These are phyloP conservation scores for Solanum peruvianum DNA, from an alignment of 257 asterid genomes.

Conservation along the genomic window DNA sequence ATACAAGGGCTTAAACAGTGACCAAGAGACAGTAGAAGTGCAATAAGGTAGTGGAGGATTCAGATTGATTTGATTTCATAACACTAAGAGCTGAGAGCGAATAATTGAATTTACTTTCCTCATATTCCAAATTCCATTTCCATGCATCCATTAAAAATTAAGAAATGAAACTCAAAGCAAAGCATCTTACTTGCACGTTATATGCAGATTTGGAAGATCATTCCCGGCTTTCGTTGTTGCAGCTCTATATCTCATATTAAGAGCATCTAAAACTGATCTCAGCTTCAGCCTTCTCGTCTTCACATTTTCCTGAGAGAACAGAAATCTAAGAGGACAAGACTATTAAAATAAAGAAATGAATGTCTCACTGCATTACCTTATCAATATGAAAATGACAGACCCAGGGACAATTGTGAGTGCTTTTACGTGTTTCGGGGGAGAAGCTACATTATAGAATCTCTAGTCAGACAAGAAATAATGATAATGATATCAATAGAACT, in stretches of 20 bases:
- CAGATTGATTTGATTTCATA: not conserved
- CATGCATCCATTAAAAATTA: not conserved
- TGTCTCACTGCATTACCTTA: conserved; percentile 43
- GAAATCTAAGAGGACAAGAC: conserved; percentile 4
- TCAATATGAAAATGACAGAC: conserved; percentile 61
- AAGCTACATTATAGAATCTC: conserved; percentile 21
- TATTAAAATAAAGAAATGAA: not conserved
- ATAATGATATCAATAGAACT: not conserved
- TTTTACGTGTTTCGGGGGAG: conserved; percentile 21
- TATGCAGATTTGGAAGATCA: conserved; percentile 42
- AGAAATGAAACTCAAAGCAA: not conserved
- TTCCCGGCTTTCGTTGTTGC: conserved; percentile 27
- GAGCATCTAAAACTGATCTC: conserved; percentile 50
- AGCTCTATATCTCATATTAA: conserved; percentile 26
- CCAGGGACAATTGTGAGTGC: conserved; percentile 45
- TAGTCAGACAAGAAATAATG: conserved; percentile 9
- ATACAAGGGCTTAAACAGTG: not conserved
- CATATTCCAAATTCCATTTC: not conserved
- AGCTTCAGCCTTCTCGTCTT: conserved; percentile 38
- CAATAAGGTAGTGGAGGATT: not conserved
- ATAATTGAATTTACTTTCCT: not conserved
- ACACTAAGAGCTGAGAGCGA: not conserved
- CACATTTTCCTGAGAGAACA: conserved; percentile 50
- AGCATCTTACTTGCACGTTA: conserved; percentile 49
- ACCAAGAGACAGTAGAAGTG: not conserved